A percentile compares a stretch with the other conserved stretches of the same genome.
Evolutionary conservation across 2,329 filamentous ascomycete genomes (phyloP).

Genomic region (Blastomyces percursus): DNA sequence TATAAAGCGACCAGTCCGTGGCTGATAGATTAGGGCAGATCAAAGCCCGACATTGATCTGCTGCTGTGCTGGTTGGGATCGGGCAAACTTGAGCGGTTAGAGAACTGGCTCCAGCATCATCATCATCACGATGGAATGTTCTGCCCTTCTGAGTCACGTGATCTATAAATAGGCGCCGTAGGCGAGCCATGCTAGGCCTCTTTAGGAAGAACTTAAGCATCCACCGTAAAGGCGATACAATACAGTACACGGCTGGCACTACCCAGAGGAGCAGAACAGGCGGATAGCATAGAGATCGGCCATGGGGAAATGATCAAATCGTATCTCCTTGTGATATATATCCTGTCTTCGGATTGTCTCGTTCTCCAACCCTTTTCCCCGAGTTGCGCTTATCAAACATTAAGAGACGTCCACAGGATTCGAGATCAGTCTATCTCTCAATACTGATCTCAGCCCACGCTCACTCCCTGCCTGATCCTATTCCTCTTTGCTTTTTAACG

Average conservation of each 20-base stretch:
- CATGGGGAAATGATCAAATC: not conserved
- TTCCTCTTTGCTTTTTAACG: not conserved
- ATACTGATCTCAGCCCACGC: not conserved
- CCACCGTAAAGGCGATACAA: not conserved
- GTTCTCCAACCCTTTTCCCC: not conserved
- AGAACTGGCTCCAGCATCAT: not conserved
- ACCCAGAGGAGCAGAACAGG: not conserved
- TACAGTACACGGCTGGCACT: not conserved
- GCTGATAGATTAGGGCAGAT: not conserved
- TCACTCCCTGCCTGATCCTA: not conserved
- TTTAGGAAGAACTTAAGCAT: not conserved
- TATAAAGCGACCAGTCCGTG: not conserved
- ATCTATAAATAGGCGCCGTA: not conserved
- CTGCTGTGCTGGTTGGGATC: not conserved
- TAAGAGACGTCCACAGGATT: not conserved
- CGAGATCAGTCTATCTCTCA: not conserved
- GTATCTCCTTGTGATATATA: not conserved
- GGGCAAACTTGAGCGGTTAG: not conserved
- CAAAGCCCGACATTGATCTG: slow-evolving; percentile 1
- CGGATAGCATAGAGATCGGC: not conserved
- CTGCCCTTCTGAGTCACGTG: slow-evolving; percentile 4
- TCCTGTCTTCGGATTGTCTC: not conserved
- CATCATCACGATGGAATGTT: slow-evolving; percentile 1
- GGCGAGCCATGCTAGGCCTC: not conserved
- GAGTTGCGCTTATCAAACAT: not conserved